These are phyloP conservation scores for Mytilinidion resinicola DNA, from an alignment of 495 filamentous ascomycete species.

Conservation along the genomic window DNA sequence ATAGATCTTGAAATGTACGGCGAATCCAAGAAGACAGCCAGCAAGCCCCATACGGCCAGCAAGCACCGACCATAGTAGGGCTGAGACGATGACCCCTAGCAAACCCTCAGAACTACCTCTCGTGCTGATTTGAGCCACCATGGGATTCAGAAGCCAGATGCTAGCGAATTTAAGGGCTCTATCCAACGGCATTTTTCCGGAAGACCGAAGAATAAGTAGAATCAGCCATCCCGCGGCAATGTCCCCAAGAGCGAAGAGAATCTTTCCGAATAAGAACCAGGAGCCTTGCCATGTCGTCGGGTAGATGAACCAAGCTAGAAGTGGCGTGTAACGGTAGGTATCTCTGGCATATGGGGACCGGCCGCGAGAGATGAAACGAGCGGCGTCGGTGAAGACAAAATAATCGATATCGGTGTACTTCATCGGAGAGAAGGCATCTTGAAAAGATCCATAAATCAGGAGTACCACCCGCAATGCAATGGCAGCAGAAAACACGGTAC, in stretches of 20 bases:
- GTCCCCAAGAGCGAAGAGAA: slow-evolving; percentile 76
- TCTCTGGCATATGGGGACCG: slow-evolving; percentile 76
- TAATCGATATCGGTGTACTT: slow-evolving; percentile 99
- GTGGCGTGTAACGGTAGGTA: slow-evolving; percentile 93
- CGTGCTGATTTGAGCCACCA: slow-evolving; percentile 95
- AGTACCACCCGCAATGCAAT: slow-evolving; percentile 61
- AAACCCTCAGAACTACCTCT: slow-evolving; percentile 89
- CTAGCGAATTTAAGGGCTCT: slow-evolving; percentile 65
- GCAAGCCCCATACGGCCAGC: slow-evolving; percentile 54
- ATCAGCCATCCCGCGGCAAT: slow-evolving; percentile 85
- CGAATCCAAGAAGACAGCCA: slow-evolving; percentile 69
- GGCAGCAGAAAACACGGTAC: slow-evolving; percentile 58
- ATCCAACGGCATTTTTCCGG: slow-evolving; percentile 42
- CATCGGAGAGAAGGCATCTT: slow-evolving; percentile 81
- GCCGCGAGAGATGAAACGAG: slow-evolving; percentile 62
- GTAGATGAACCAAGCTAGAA: slow-evolving; percentile 81
- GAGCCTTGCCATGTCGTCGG: slow-evolving; percentile 61
- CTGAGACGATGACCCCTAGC: slow-evolving; percentile 73
- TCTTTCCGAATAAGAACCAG: slow-evolving; percentile 83
- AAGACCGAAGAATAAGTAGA: slow-evolving; percentile 49
- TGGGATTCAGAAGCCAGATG: slow-evolving; percentile 93
- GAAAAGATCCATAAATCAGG: slow-evolving; percentile 79
- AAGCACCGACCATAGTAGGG: slow-evolving; percentile 73
- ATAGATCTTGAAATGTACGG: slow-evolving; percentile 97
- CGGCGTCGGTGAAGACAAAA: slow-evolving; percentile 95